Evolutionary conservation across 257 asterid species (phyloP).

Genomic region (Mentha longifolia): DNA sequence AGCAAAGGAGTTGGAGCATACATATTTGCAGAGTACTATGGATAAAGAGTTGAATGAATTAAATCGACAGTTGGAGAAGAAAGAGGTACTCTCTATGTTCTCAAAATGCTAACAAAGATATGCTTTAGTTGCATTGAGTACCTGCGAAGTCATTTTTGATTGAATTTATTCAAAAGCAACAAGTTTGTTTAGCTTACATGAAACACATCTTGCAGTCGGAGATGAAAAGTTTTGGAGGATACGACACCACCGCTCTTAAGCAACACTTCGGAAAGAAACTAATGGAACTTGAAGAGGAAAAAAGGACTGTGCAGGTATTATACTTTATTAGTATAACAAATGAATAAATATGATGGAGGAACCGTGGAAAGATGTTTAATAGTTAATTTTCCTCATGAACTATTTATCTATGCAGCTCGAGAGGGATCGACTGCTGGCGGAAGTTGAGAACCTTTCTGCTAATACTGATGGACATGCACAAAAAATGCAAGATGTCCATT

Average conservation of each 20-base stretch:
- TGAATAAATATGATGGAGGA: conserved; percentile 6
- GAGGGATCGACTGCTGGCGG: conserved; percentile 81
- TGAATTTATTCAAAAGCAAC: conserved; percentile 1
- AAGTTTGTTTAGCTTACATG: conserved; percentile 15
- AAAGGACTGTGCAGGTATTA: conserved; percentile 82
- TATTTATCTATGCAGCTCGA: conserved; percentile 58
- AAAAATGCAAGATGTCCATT: conserved; percentile 80
- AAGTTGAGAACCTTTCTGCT: conserved; percentile 92
- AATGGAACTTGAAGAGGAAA: conserved; percentile 96
- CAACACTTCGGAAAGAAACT: conserved; percentile 96
- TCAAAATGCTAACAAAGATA: conserved; percentile 13
- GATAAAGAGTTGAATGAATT: conserved; percentile 91
- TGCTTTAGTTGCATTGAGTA: not conserved
- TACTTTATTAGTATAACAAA: conserved; percentile 1
- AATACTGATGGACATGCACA: conserved; percentile 90
- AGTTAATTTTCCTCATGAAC: conserved; percentile 30
- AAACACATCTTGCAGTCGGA: conserved; percentile 71
- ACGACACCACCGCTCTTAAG: conserved; percentile 85
- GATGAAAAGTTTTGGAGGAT: conserved; percentile 88
- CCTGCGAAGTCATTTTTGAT: conserved; percentile 6
- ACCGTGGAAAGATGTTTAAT: conserved; percentile 14
- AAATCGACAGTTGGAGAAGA: conserved; percentile 84
- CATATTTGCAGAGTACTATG: conserved; percentile 86
- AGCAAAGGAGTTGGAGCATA: conserved; percentile 94
- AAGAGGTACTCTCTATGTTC: conserved; percentile 62